These are phyloP conservation scores for Hippophae rhamnoides DNA, from an alignment of 306 rosid genomes.

Conservation along the genomic window DNA sequence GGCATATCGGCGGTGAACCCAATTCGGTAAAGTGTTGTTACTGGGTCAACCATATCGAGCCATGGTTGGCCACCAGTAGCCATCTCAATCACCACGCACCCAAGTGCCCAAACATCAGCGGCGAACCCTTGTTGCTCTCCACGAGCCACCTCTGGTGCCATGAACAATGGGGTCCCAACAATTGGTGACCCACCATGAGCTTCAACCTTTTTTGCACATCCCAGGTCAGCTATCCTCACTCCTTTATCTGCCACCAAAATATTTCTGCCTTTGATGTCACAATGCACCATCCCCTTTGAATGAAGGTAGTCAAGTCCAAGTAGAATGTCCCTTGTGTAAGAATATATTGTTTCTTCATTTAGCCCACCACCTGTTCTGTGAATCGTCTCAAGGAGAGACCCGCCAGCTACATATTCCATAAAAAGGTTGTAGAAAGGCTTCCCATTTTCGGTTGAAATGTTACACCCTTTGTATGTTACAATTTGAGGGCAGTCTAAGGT, in stretches of 20 bases:
- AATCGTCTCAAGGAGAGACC: conserved; percentile 43
- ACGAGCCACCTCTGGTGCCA: conserved; percentile 97
- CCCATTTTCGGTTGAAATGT: conserved; percentile 52
- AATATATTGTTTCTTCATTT: conserved; percentile 27
- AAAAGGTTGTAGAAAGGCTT: conserved; percentile 39
- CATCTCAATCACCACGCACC: conserved; percentile 79
- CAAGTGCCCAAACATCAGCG: conserved; percentile 90
- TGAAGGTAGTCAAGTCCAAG: conserved; percentile 56
- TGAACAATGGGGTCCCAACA: conserved; percentile 67
- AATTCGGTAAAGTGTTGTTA: conserved; percentile 45
- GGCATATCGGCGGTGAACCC: conserved; percentile 52
- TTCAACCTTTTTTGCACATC: conserved; percentile 43
- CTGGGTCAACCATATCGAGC: conserved; percentile 43
- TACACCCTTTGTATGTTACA: conserved; percentile 47
- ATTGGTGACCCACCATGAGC: conserved; percentile 10
- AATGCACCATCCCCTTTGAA: conserved; percentile 64
- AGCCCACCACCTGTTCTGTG: conserved; percentile 32
- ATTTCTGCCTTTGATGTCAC: conserved; percentile 71
- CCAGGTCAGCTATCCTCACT: conserved; percentile 70
- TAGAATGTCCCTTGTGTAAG: conserved; percentile 45
- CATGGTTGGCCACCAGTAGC: conserved; percentile 58
- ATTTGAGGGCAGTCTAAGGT: conserved; percentile 38
- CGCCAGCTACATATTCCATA: conserved; percentile 65
- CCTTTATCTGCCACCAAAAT: conserved; percentile 50
- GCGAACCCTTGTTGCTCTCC: conserved; percentile 68